Evolutionary conservation across 1,284 basidiomycete species (phyloP).

Genomic region (Naganishia cerealis): DNA sequence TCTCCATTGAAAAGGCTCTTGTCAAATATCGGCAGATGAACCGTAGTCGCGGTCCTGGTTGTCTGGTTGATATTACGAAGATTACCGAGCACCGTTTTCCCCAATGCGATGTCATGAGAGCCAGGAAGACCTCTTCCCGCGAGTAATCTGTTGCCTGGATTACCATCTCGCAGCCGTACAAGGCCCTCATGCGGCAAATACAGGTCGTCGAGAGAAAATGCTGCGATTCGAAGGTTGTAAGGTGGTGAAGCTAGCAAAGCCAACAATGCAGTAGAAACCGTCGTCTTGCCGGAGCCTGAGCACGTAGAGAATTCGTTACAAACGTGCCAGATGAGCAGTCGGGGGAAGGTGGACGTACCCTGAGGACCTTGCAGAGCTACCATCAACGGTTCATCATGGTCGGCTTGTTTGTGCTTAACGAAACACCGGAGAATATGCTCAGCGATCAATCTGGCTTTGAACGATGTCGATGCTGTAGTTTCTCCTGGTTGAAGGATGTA

Average conservation of each 20-base stretch:
- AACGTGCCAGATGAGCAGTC: not conserved
- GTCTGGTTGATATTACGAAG: constrained; percentile 47
- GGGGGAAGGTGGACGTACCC: constrained; percentile 40
- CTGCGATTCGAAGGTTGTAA: constrained; percentile 63
- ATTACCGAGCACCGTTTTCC: constrained; percentile 58
- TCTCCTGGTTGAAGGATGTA: constrained; percentile 5
- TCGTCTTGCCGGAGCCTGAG: constrained; percentile 75
- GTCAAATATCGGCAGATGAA: constrained; percentile 77
- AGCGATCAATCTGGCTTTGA: constrained; percentile 30
- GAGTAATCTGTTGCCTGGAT: constrained; percentile 67
- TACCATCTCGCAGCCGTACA: constrained; percentile 58
- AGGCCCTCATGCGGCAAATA: constrained; percentile 71
- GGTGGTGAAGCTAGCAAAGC: constrained; percentile 57
- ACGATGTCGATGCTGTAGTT: constrained; percentile 15
- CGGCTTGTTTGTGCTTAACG: constrained; percentile 29
- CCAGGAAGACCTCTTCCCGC: constrained; percentile 80
- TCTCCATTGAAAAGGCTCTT: constrained; percentile 76
- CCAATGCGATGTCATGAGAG: constrained; percentile 76
- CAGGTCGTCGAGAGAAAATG: constrained; percentile 80
- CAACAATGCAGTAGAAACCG: constrained; percentile 63
- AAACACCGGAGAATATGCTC: constrained; percentile 39
- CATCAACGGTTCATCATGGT: constrained; percentile 42
- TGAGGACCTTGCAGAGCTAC: constrained; percentile 84
- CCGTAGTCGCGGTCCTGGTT: constrained; percentile 29
- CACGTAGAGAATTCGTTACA: not conserved